phyloP scores from a whole-genome alignment of 2,329 filamentous ascomycete species.

The Botrytis sinoallii region DNA sequence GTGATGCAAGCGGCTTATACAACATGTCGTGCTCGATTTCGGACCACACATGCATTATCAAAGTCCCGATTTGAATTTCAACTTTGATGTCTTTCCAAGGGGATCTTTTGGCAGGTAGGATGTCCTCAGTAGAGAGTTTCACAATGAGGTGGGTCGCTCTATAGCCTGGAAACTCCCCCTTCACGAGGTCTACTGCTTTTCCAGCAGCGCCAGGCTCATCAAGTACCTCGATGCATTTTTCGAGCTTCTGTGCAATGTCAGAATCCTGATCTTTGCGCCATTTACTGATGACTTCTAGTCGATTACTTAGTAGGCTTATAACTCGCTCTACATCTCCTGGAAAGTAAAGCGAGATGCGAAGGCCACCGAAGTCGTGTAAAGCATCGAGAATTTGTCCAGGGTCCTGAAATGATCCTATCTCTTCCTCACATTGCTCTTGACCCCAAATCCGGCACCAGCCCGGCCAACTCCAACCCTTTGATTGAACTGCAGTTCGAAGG shows the following conservation, averaged over 20 bases:
- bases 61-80: background rate
- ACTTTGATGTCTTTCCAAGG: background rate
- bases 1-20: background rate
- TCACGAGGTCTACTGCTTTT: background rate
- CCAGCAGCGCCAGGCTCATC: background rate
- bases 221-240: background rate
- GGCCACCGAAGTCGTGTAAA: background rate
- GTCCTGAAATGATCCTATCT: background rate
- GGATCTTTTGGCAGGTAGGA: no score
- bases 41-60: background rate
- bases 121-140: background rate
- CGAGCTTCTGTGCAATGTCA: background rate
- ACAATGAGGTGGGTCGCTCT: background rate
- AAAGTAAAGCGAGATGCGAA: background rate
- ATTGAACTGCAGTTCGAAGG: background rate
- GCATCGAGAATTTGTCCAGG: background rate
- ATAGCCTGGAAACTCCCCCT: background rate
- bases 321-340: conserved; percentile 1
- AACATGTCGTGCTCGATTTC: background rate
- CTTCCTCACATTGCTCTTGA: background rate
- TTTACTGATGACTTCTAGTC: background rate
- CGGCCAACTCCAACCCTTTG: background rate
- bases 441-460: background rate
- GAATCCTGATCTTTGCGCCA: background rate
- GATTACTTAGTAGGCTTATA: background rate